Evolutionary conservation across 345 rosid species (phyloP).

Genomic region (Linum trigynum): DNA sequence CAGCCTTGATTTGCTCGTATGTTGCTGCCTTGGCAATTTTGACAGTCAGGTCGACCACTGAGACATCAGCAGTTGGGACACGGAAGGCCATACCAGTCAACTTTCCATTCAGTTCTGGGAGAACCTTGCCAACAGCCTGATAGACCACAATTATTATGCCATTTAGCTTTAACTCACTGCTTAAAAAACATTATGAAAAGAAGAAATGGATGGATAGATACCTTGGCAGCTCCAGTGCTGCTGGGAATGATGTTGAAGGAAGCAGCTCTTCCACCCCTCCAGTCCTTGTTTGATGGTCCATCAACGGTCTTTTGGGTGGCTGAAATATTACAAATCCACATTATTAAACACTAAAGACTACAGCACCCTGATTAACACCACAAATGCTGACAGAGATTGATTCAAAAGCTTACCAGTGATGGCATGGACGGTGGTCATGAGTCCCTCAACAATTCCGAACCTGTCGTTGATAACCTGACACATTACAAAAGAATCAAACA

Average conservation of each 20-base stretch:
- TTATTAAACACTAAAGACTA: neutral
- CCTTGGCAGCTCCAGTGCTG: conserved; percentile 32
- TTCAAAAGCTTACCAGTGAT: conserved; percentile 14
- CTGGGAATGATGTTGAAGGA: conserved; percentile 27
- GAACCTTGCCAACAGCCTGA: conserved; percentile 28
- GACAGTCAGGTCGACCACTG: conserved; percentile 26
- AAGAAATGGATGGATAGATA: neutral
- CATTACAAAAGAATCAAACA: neutral
- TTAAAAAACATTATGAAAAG: neutral
- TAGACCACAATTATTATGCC: neutral
- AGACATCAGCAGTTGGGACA: conserved; percentile 25
- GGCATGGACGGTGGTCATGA: conserved; percentile 27
- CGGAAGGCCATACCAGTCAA: conserved; percentile 28
- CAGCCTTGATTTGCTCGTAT: conserved; percentile 21
- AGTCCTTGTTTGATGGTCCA: conserved; percentile 26
- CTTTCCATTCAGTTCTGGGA: conserved; percentile 23
- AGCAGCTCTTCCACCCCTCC: conserved; percentile 32
- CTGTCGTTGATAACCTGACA: conserved; percentile 22
- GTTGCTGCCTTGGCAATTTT: conserved; percentile 16
- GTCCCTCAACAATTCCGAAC: conserved; percentile 24
- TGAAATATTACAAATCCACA: neutral
- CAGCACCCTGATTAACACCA: no score
- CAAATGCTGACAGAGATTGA: no score
- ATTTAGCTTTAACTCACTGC: neutral
- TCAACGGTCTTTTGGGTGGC: conserved; percentile 31